Evolutionary conservation across 352 stramenopile species (phyloP), one percentile per base, ranked within the genome.

Genomic region (Elongisporangium senticosum): DNA sequence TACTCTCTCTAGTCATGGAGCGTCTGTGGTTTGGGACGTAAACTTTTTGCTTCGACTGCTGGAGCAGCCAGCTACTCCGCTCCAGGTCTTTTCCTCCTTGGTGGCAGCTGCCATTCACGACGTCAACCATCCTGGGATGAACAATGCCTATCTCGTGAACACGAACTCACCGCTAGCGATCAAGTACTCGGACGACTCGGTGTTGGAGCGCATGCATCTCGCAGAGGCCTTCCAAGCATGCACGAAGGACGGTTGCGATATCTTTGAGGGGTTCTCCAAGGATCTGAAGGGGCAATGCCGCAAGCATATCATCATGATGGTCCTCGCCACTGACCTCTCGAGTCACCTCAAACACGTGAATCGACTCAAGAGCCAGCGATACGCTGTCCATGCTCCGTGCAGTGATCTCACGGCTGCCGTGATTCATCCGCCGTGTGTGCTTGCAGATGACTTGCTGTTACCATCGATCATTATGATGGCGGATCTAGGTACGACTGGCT

Each of bases 111-210:
- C 95, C 2, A 75, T 95, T 22, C 95, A 98, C 63, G 95, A 98
- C 63, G 76, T 98, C 11, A 96, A 91, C 50, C 95, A 98, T 66
- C 85, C 88, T 0, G 95, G 95, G 10, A 82, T 93, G 15, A 98
- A 86, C 63, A 98, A 98, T 71, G 69, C 72, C 33, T 98, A 95
- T 67, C 75, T 97, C 14, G 71, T 96, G 14, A 83, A 79, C 37
- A 96, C 87, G 17, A 83, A 63, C 51, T 86, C 84, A 11, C 80
- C 92, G 14, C 64, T 97, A 21, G 92, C 92, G 39, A 82, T 98
- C 61, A 85, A 87, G 50, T 98, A 98, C 74, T 97, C 96, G 63
- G 93, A 97, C 56, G 79, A 93, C 59, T 93, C 85, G 28, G 87
- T 97, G n/a, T 74, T 98, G n/a, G 82, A 91, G 60, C 72, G 79